Percentiles rank a stretch among this genome's conserved stretches.
phyloP scores from a whole-genome alignment of 2,329 filamentous ascomycete species.

The Didymella sp. region DNA sequence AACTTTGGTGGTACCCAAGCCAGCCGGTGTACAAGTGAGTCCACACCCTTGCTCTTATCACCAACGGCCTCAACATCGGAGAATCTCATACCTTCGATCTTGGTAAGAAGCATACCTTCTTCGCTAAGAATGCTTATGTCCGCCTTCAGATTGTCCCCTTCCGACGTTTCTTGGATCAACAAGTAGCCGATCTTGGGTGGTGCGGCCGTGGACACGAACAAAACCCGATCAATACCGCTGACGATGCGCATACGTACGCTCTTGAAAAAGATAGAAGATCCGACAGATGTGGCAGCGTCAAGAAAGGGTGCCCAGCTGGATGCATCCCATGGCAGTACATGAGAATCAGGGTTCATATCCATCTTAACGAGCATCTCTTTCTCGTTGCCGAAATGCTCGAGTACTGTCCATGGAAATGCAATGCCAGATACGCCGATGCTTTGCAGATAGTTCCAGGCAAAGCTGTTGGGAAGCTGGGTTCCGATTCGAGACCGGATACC shows the following conservation, averaged over 20 bases:
- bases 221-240: conserved; percentile 40
- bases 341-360: conserved; percentile 41
- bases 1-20: conserved; percentile 50
- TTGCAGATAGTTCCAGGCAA: conserved; percentile 50
- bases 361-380: conserved; percentile 54
- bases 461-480: conserved; percentile 39
- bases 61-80: conserved; percentile 50
- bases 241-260: conserved; percentile 50
- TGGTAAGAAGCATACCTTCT: conserved; percentile 41
- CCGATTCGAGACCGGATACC: conserved; percentile 38
- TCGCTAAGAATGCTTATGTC: conserved; percentile 42
- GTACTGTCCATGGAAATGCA: conserved; percentile 53
- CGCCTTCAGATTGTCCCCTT: conserved; percentile 33
- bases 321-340: conserved; percentile 34
- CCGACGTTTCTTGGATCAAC: conserved; percentile 40
- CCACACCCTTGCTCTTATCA: conserved; percentile 31
- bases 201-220: conserved; percentile 24
- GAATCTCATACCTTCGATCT: conserved; percentile 49
- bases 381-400: conserved; percentile 49
- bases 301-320: conserved; percentile 52
- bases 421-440: conserved; percentile 52
- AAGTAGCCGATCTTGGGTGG: conserved; percentile 49
- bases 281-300: conserved; percentile 54
- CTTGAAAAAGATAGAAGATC: conserved; percentile 52
- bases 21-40: conserved; percentile 48